Evolutionary conservation across 495 filamentous ascomycete species (phyloP).

Genomic region (Hypoxylon fuscum): DNA sequence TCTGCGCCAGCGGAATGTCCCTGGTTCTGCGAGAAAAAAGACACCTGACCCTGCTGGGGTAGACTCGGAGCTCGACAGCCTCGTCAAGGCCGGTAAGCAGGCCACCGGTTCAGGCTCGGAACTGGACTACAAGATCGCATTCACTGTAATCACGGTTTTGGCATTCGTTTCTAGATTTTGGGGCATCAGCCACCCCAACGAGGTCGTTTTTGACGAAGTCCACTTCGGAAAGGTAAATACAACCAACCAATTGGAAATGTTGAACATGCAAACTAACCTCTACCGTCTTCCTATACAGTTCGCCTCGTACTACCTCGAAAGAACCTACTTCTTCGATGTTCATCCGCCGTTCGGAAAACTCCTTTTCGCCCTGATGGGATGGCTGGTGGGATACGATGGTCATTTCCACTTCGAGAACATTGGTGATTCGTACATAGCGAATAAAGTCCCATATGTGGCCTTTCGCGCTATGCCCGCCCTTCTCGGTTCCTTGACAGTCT

Average conservation of each 20-base stretch:
- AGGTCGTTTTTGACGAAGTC: slow-evolving; percentile 99
- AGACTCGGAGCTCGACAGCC: slow-evolving; percentile 59
- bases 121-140: slow-evolving; percentile 85
- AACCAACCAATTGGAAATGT: not conserved
- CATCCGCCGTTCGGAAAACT: slow-evolving; percentile 96
- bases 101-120: slow-evolving; percentile 59
- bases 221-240: slow-evolving; percentile 99
- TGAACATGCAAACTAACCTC: slow-evolving; percentile 26
- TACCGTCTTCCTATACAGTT: slow-evolving; percentile 71
- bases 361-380: slow-evolving; percentile 91
- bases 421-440: slow-evolving; percentile 95
- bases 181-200: slow-evolving; percentile 90
- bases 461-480: slow-evolving; percentile 94
- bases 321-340: slow-evolving; percentile 99
- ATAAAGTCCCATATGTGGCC: slow-evolving; percentile 96
- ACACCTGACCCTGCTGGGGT: slow-evolving; percentile 44
- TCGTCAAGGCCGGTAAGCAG: slow-evolving; percentile 45
- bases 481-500: slow-evolving; percentile 89
- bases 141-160: slow-evolving; percentile 78
- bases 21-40: slow-evolving; percentile 55
- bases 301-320: slow-evolving; percentile 94
- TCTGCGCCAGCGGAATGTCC: slow-evolving; percentile 64
- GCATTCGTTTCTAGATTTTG: slow-evolving; percentile 95
- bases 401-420: slow-evolving; percentile 99
- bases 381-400: slow-evolving; percentile 94